Evolutionary conservation across 2,329 filamentous ascomycete species (phyloP).

Genomic region (Mollisia scopiformis): DNA sequence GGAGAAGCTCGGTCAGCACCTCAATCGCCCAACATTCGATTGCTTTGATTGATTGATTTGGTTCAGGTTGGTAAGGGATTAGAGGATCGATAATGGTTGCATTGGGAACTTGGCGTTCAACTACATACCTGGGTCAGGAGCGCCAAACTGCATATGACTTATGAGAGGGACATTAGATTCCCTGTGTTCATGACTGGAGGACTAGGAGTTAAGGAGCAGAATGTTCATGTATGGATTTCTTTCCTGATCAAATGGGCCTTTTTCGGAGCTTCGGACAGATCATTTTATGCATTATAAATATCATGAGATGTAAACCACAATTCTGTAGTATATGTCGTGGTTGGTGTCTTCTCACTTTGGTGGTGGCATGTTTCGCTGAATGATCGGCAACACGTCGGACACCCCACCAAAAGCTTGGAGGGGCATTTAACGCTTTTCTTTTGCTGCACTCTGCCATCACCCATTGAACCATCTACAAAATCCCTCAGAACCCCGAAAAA

Average conservation of each 20-base stretch:
- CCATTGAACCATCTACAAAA: slow-evolving; percentile 16
- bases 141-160: background rate
- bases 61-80: slow-evolving; percentile 21
- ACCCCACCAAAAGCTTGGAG: slow-evolving; percentile 30
- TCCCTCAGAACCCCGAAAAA: slow-evolving; percentile 15
- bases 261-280: background rate
- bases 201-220: background rate
- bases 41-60: slow-evolving; percentile 31
- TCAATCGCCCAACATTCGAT: slow-evolving; percentile 37
- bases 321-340: background rate
- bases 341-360: background rate
- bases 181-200: background rate
- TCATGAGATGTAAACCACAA: background rate
- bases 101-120: slow-evolving; percentile 20
- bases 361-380: slow-evolving; percentile 4
- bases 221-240: background rate
- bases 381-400: too few relatives aligned
- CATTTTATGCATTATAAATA: background rate
- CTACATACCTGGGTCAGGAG: background rate
- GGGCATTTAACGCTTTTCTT: slow-evolving; percentile 27
- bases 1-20: slow-evolving; percentile 36
- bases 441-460: slow-evolving; percentile 22
- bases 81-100: slow-evolving; percentile 5
- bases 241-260: background rate
- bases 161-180: background rate